phyloP scores from a whole-genome alignment of 2,329 filamentous ascomycete genomes.

The Coniochaeta sp. region DNA sequence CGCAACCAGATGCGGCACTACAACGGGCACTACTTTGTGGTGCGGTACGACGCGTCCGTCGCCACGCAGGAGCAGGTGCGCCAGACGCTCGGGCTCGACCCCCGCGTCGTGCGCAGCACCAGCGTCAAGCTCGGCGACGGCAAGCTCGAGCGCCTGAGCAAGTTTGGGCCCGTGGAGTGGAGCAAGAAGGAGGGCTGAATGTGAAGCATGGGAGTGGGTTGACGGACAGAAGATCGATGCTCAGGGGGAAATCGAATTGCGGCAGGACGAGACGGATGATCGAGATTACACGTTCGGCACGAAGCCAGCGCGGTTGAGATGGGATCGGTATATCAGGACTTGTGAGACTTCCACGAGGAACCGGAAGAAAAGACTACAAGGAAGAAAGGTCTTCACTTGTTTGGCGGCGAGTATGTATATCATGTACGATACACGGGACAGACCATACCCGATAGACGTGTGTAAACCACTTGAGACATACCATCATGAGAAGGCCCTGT shows the following conservation, averaged over 20 bases:
- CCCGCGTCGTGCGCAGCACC: conserved; percentile 79
- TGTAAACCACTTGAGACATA: neutral
- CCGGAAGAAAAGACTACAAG: neutral
- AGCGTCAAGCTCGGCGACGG: conserved; percentile 80
- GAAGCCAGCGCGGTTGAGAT: too few relatives aligned
- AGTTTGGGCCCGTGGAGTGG: conserved; percentile 45
- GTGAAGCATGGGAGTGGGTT: neutral
- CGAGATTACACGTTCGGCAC: too few relatives aligned
- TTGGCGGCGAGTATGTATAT: neutral
- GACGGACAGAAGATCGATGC: neutral
- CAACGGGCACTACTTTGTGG: conserved; percentile 91
- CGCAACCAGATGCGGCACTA: conserved; percentile 79
- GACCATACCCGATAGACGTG: neutral
- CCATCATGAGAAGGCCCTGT: neutral
- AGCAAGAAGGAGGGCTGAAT: conserved; percentile 20
- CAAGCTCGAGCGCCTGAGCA: conserved; percentile 63
- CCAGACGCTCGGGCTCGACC: conserved; percentile 73
- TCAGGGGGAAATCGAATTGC: too few relatives aligned
- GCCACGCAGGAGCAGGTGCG: conserved; percentile 68
- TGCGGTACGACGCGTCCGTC: conserved; percentile 83
- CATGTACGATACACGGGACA: neutral
- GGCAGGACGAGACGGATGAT: too few relatives aligned
- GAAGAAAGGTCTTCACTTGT: neutral
- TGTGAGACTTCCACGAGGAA: neutral
- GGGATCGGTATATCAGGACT: too few relatives aligned